phyloP scores from a whole-genome alignment of 345 rosid species.

The Syzygium oleosum region DNA sequence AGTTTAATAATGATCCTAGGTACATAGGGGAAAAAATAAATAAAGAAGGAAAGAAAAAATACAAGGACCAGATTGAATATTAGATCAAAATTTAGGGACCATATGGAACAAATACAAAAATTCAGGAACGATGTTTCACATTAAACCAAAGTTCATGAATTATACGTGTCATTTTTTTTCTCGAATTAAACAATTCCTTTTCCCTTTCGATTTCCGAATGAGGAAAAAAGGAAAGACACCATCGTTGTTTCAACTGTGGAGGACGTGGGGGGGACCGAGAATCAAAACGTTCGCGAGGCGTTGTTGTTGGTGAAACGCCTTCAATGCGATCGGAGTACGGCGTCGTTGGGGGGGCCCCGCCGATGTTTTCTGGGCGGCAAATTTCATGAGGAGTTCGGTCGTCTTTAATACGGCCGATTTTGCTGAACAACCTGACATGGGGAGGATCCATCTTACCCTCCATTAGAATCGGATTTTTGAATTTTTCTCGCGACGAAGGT shows the following conservation, averaged over 20 bases:
- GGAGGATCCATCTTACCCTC: background rate
- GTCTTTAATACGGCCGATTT: background rate
- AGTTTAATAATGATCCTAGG: too few relatives aligned
- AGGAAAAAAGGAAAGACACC: background rate
- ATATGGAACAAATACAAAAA: too few relatives aligned
- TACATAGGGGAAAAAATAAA: too few relatives aligned
- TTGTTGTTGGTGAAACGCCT: background rate
- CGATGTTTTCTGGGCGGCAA: background rate
- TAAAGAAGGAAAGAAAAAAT: too few relatives aligned
- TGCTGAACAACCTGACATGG: background rate
- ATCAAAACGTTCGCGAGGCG: background rate
- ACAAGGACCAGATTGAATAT: too few relatives aligned
- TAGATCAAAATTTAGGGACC: too few relatives aligned
- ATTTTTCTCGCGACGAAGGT: background rate
- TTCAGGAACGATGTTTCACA: too few relatives aligned
- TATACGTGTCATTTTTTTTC: background rate
- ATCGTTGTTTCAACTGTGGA: background rate
- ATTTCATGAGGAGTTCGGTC: background rate
- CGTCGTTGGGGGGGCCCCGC: background rate
- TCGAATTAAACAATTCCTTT: background rate
- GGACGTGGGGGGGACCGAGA: background rate
- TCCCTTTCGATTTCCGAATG: background rate
- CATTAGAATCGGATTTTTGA: background rate
- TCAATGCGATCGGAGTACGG: background rate
- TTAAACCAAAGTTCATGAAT: too few relatives aligned